Evolutionary conservation across 352 stramenopile genomes (phyloP).

Genomic region (Phytophthora boehmeriae): DNA sequence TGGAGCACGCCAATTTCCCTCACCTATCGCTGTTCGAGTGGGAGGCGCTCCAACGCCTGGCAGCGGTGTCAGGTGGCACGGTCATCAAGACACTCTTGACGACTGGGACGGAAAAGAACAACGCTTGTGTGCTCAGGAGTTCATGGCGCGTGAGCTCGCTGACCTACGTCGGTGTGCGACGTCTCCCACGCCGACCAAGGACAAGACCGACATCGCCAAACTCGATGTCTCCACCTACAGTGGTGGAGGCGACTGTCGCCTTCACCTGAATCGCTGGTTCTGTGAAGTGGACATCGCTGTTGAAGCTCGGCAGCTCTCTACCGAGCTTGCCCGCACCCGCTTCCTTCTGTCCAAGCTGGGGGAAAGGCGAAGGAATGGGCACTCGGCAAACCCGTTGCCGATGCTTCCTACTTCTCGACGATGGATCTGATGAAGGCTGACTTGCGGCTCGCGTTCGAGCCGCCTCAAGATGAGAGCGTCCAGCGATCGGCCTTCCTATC

Average conservation of each 20-base stretch:
- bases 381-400: conserved; percentile 14
- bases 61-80: conserved; percentile 3
- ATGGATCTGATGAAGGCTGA: conserved; percentile 5
- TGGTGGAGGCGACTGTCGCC: conserved; percentile 6
- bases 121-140: too few relatives aligned
- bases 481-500: conserved; percentile 12
- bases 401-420: conserved; percentile 12
- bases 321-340: not conserved
- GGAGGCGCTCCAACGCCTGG: conserved; percentile 12
- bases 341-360: conserved; percentile 21
- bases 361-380: too few relatives aligned
- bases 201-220: conserved; percentile 28
- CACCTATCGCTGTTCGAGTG: conserved; percentile 8
- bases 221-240: conserved; percentile 37
- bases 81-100: conserved; percentile 12
- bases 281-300: conserved; percentile 29
- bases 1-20: conserved; percentile 4
- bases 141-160: conserved; percentile 19
- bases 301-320: conserved; percentile 22
- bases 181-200: conserved; percentile 16
- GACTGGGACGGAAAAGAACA: conserved; percentile 2
- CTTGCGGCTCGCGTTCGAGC: too few relatives aligned
- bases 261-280: conserved; percentile 21
- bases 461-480: conserved; percentile 22
- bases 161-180: conserved; percentile 12